Percentiles rank a stretch among this genome's conserved stretches.
These are phyloP conservation scores for Bruguiera parviflora DNA, from an alignment of 345 rosid species.

Conservation along the genomic window DNA sequence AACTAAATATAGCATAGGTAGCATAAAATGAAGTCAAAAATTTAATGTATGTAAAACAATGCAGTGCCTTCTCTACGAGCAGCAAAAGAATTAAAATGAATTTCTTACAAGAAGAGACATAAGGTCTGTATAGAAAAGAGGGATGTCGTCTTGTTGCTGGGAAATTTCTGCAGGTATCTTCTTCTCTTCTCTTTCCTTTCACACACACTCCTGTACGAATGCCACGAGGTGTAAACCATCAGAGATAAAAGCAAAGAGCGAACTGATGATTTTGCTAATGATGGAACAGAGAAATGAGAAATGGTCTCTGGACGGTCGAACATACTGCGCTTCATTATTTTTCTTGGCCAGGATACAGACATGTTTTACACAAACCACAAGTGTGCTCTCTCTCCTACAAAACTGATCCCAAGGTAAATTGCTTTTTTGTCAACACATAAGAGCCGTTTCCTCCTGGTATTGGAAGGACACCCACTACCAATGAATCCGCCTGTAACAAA, in stretches of 20 bases:
- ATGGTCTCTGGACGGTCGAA: too few species aligned
- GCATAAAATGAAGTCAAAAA: not conserved
- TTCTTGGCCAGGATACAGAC: too few species aligned
- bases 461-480: too few species aligned
- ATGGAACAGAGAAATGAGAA: too few species aligned
- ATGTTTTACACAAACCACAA: too few species aligned
- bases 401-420: too few species aligned
- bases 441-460: too few species aligned
- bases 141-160: slow-evolving; percentile 59
- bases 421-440: too few species aligned
- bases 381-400: too few species aligned
- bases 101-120: slow-evolving; percentile 87
- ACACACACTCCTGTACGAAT: slow-evolving; percentile 48
- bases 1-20: too few species aligned
- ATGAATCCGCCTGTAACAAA: too few species aligned
- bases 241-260: not conserved
- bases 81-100: not conserved
- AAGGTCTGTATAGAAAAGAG: slow-evolving; percentile 81
- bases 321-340: too few species aligned
- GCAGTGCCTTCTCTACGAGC: not conserved
- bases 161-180: slow-evolving; percentile 29
- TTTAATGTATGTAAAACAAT: not conserved
- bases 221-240: not conserved
- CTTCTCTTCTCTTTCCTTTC: slow-evolving; percentile 65
- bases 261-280: not conserved